These are phyloP conservation scores for Sungouiozyma intestinalis DNA, from an alignment of 805 yeast species.

Conservation along the genomic window DNA sequence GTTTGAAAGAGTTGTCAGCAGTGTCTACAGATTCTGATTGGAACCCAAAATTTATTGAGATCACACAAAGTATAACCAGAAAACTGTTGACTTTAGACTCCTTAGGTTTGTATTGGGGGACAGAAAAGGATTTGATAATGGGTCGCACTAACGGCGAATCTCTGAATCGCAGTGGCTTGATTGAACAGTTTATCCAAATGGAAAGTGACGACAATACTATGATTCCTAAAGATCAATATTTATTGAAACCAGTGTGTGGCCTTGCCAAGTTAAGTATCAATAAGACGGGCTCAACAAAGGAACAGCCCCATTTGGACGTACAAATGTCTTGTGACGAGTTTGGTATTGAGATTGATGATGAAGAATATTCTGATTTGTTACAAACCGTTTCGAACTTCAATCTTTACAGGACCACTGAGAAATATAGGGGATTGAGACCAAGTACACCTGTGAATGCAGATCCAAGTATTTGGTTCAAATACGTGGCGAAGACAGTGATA, in stretches of 20 bases:
- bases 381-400: slow-evolving; percentile 75
- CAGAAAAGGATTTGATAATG: slow-evolving; percentile 38
- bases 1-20: slow-evolving; percentile 80
- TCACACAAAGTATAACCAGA: slow-evolving; percentile 53
- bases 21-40: slow-evolving; percentile 79
- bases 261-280: slow-evolving; percentile 71
- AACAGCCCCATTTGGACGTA: slow-evolving; percentile 57
- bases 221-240: slow-evolving; percentile 33
- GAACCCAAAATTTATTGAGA: slow-evolving; percentile 76
- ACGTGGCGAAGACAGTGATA: slow-evolving; percentile 66
- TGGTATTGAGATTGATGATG: slow-evolving; percentile 74
- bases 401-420: slow-evolving; percentile 68
- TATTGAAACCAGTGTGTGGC: slow-evolving; percentile 84
- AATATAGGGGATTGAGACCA: slow-evolving; percentile 67
- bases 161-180: slow-evolving; percentile 12
- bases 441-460: slow-evolving; percentile 37
- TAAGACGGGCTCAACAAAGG: slow-evolving; percentile 64
- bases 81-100: slow-evolving; percentile 68
- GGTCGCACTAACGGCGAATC: slow-evolving; percentile 19
- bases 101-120: slow-evolving; percentile 76
- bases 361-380: slow-evolving; percentile 73
- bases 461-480: slow-evolving; percentile 74
- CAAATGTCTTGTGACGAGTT: slow-evolving; percentile 80
- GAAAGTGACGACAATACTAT: neutral
- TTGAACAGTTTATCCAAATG: neutral